Evolutionary conservation across 2,329 filamentous ascomycete species (phyloP).

Genomic region (Colletotrichum scovillei): DNA sequence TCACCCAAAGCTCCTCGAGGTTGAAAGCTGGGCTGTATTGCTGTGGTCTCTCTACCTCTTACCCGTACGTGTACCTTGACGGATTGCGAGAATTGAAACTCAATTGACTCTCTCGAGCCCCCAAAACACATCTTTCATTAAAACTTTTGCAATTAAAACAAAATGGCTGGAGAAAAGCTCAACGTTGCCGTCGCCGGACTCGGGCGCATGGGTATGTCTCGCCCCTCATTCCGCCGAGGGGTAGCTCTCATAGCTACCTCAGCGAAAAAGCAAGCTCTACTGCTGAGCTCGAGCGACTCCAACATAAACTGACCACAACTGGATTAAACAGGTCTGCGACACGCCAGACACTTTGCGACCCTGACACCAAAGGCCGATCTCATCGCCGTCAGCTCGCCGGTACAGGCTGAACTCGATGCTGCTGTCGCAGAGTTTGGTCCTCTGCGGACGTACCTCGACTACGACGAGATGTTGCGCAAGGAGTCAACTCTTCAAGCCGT

Average conservation of each 20-base stretch:
- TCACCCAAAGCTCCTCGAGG: not conserved
- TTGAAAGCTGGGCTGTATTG: not conserved
- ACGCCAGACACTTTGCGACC: slow-evolving; percentile 29
- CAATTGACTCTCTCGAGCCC: not conserved
- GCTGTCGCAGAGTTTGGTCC: slow-evolving; percentile 27
- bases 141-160: not conserved
- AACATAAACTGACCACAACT: too few relatives aligned
- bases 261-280: not conserved
- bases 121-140: not conserved
- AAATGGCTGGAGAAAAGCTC: slow-evolving; percentile 42
- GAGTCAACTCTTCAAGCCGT: slow-evolving; percentile 48
- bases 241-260: not conserved
- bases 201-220: slow-evolving; percentile 58
- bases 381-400: slow-evolving; percentile 28
- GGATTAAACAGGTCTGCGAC: slow-evolving; percentile 4
- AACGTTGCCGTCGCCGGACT: slow-evolving; percentile 60
- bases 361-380: slow-evolving; percentile 23
- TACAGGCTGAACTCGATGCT: slow-evolving; percentile 27
- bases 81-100: not conserved
- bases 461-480: slow-evolving; percentile 25
- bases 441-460: slow-evolving; percentile 21
- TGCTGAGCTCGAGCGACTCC: too few relatives aligned
- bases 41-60: not conserved
- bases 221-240: not conserved
- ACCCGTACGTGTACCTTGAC: not conserved